Evolutionary conservation across 1,284 basidiomycete species (phyloP).

Genomic region (Apiotrichum sp.): DNA sequence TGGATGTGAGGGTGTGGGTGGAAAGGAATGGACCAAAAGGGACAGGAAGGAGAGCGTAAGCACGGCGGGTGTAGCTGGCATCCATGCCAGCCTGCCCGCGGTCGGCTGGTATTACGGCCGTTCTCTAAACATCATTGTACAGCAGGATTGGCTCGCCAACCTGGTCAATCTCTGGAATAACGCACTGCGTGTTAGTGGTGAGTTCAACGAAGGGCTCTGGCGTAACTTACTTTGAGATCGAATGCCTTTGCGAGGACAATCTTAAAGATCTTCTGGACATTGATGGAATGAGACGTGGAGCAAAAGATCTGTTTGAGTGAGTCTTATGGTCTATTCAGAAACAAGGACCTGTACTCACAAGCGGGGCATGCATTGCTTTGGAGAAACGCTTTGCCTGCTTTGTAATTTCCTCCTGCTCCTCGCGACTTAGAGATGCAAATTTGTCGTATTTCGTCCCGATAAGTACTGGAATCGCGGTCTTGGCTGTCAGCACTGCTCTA

Average conservation of each 20-base stretch:
- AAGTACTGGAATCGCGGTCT: conserved; percentile 93
- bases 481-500: conserved; percentile 1
- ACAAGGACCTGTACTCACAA: conserved; percentile 44
- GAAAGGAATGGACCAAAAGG: too few species aligned
- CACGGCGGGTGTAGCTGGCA: too few species aligned
- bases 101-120: background rate
- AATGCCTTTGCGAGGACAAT: conserved; percentile 48
- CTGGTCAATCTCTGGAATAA: conserved; percentile 92
- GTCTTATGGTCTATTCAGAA: background rate
- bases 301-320: conserved; percentile 66
- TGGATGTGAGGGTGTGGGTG: too few species aligned
- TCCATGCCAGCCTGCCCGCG: too few species aligned
- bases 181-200: conserved; percentile 61
- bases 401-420: conserved; percentile 98
- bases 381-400: conserved; percentile 96
- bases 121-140: conserved; percentile 73
- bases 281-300: conserved; percentile 94
- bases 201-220: background rate
- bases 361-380: conserved; percentile 94
- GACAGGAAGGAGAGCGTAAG: too few species aligned
- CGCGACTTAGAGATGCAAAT: conserved; percentile 88
- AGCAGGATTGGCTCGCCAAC: conserved; percentile 87
- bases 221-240: conserved; percentile 44
- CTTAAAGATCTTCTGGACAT: conserved; percentile 99
- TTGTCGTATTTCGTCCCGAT: conserved; percentile 98